phyloP scores from a whole-genome alignment of 1,139 yeast species.

The Petasospora fabianii region DNA sequence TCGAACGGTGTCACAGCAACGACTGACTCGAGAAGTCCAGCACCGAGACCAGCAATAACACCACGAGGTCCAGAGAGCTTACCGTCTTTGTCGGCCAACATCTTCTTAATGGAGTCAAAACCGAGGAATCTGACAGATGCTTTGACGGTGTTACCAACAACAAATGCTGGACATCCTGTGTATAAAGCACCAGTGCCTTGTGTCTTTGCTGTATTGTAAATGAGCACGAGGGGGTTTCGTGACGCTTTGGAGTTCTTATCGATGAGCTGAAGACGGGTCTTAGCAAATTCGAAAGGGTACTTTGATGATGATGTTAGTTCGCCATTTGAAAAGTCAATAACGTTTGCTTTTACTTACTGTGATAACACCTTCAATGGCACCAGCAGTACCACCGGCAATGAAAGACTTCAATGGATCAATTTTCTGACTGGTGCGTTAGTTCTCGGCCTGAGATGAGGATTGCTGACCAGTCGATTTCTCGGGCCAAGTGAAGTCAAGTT shows the following conservation, averaged over 20 bases:
- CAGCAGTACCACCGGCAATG: conserved; percentile 92
- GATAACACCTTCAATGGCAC: conserved; percentile 85
- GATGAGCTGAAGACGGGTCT: conserved; percentile 83
- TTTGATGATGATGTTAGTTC: conserved; percentile 12
- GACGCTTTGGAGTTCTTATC: conserved; percentile 66
- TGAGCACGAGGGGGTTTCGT: conserved; percentile 78
- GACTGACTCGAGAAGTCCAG: conserved; percentile 88
- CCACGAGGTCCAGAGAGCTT: conserved; percentile 87
- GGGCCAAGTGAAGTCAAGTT: too few species aligned
- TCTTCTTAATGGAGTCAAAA: conserved; percentile 77
- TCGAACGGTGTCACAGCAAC: conserved; percentile 96
- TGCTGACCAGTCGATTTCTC: not conserved
- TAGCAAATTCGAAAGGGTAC: conserved; percentile 96
- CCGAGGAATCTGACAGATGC: conserved; percentile 94
- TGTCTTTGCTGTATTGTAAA: conserved; percentile 64
- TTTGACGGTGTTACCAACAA: conserved; percentile 91
- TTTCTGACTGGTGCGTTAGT: conserved; percentile 14
- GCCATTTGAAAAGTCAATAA: not conserved
- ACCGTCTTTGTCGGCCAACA: conserved; percentile 79
- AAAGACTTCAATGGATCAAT: conserved; percentile 70
- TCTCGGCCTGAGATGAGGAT: too few species aligned
- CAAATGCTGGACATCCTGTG: conserved; percentile 97
- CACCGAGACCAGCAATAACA: conserved; percentile 92
- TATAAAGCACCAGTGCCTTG: conserved; percentile 83
- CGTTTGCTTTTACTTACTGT: conserved; percentile 35